Percentiles rank a stretch among this genome's conserved stretches.
phyloP scores from a whole-genome alignment of 2,329 filamentous ascomycete genomes.

The Aspergillus arachidicola region DNA sequence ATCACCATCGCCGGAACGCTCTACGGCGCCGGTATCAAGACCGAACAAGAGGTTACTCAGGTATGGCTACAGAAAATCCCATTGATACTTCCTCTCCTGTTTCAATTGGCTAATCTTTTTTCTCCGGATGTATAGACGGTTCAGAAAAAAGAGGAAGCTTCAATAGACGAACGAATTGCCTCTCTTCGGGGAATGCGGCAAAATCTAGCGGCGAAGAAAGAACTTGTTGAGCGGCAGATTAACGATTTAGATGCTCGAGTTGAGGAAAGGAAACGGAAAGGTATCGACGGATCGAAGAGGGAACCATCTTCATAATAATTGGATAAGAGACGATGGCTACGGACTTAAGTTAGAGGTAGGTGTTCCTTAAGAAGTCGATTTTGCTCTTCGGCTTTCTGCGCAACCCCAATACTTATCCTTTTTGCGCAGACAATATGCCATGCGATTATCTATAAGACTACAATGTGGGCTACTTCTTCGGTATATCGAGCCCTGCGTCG shows the following conservation, averaged over 20 bases:
- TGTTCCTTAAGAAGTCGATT: not conserved
- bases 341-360: not conserved
- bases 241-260: conserved; percentile 50
- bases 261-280: conserved; percentile 43
- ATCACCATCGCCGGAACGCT: conserved; percentile 60
- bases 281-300: conserved; percentile 31
- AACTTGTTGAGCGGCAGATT: conserved; percentile 60
- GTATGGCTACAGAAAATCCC: conserved; percentile 37
- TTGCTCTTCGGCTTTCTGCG: not conserved
- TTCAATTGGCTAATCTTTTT: not conserved
- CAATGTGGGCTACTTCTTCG: not conserved
- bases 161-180: conserved; percentile 58
- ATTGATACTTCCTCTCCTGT: not conserved
- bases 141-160: conserved; percentile 52
- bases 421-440: not conserved
- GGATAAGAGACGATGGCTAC: conserved; percentile 6
- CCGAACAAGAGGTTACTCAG: conserved; percentile 53
- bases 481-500: not conserved
- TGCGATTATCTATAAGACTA: not conserved
- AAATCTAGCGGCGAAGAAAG: conserved; percentile 54
- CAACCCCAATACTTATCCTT: not conserved
- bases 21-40: conserved; percentile 63
- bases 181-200: conserved; percentile 54
- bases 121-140: not conserved
- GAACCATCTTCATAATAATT: conserved; percentile 23